A percentile compares a stretch with the other conserved stretches of the same genome.
Conservation (phyloP, 2,329 filamentous ascomycete species). For the Lasiodiplodia citricola region DNA sequence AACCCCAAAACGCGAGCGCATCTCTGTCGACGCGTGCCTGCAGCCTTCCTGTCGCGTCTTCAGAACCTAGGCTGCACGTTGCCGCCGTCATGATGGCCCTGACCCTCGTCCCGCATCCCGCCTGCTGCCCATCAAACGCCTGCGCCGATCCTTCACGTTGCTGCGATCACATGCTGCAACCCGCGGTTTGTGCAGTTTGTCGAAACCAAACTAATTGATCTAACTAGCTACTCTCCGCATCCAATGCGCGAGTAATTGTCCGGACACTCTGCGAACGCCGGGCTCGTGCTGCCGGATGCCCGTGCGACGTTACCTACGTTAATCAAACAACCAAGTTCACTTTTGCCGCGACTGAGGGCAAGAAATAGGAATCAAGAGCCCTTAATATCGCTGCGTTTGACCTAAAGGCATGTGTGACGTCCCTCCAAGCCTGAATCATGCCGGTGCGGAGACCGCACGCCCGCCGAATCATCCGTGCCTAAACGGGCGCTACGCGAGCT, state of each 20-base stretch:
- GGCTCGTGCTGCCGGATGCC: constrained; percentile 17
- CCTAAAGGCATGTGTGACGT: constrained; percentile 3
- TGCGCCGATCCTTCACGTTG: constrained; percentile 3
- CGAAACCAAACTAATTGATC: background rate
- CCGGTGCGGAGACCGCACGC: background rate
- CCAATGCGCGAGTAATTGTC: background rate
- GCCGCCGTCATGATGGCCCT: constrained; percentile 3
- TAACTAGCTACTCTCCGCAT: background rate
- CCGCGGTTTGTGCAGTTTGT: background rate
- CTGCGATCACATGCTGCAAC: constrained; percentile 3
- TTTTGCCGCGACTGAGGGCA: background rate
- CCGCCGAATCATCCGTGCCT: background rate
- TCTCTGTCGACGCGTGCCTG: background rate
- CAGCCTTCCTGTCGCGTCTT: background rate
- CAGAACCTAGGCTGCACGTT: background rate
- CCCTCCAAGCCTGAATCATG: background rate
- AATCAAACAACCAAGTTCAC: constrained; percentile 12
- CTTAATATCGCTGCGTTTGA: background rate
- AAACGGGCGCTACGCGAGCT: constrained; percentile 8
- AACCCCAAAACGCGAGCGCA: background rate
- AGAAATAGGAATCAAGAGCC: background rate
- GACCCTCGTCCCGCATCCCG: constrained; percentile 8
- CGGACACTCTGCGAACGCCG: background rate
- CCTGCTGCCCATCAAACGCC: constrained; percentile 18
- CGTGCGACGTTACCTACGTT: background rate